These are phyloP conservation scores for Phyllosticta citriasiana DNA, from an alignment of 2,329 filamentous ascomycete species.

Conservation along the genomic window DNA sequence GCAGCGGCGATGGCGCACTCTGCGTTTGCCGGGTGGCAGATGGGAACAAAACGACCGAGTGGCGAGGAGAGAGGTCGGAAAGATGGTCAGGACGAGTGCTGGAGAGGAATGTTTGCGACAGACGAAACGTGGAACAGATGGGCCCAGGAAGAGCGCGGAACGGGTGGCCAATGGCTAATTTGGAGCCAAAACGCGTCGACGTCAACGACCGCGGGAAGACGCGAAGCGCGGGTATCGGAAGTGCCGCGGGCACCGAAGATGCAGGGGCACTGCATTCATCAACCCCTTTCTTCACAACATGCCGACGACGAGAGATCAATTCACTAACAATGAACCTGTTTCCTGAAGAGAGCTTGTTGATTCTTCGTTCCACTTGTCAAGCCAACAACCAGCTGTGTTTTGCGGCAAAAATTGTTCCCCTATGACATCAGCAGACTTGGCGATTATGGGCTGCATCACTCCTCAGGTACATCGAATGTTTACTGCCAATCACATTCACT, in stretches of 20 bases:
- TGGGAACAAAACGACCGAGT: background rate
- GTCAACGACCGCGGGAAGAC: slow-evolving; percentile 10
- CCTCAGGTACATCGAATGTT: background rate
- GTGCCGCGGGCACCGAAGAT: background rate
- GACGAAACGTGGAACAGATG: background rate
- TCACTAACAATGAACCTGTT: too few relatives aligned
- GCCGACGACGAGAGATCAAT: background rate
- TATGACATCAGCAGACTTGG: background rate
- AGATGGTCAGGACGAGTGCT: background rate
- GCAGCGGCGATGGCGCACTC: background rate
- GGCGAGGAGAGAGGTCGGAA: background rate
- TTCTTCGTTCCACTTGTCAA: too few relatives aligned
- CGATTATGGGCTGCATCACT: background rate
- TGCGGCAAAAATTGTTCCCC: background rate
- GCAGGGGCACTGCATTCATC: background rate
- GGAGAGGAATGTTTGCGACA: too few relatives aligned
- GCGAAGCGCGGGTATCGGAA: slow-evolving; percentile 5
- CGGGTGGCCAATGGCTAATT: slow-evolving; percentile 10
- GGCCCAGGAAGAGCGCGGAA: background rate
- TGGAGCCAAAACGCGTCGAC: slow-evolving; percentile 8
- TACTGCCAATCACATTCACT: background rate
- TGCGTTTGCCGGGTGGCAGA: background rate
- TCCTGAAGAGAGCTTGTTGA: too few relatives aligned
- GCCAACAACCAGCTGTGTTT: background rate
- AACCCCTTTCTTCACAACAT: background rate